phyloP scores from a whole-genome alignment of 176 grass and related monocot species.

The Guadua angustifolia region DNA sequence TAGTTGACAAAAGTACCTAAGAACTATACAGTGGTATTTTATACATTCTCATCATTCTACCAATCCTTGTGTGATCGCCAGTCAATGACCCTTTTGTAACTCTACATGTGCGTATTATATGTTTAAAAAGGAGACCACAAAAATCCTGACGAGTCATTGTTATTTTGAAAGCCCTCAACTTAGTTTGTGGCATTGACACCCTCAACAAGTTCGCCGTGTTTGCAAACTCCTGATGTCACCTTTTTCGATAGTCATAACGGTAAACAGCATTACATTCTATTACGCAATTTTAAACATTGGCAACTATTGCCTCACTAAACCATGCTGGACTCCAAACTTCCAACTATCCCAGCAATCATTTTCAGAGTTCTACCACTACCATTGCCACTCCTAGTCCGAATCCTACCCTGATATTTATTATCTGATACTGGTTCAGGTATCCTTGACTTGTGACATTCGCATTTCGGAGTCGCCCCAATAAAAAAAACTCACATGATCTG shows the following conservation, averaged over 20 bases:
- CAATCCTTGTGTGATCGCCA: not conserved
- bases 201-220: not conserved
- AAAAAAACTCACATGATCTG: not conserved
- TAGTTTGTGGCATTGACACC: constrained; percentile 24
- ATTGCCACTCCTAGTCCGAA: not conserved
- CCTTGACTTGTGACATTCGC: constrained; percentile 28
- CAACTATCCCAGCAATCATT: constrained; percentile 6
- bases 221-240: not conserved
- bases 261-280: not conserved
- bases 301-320: constrained; percentile 1
- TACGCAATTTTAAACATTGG: constrained; percentile 16
- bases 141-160: not conserved
- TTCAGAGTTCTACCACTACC: not conserved
- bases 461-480: not conserved
- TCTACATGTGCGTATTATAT: not conserved
- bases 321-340: constrained; percentile 9
- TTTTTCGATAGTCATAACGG: not conserved
- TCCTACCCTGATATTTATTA: constrained; percentile 26
- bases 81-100: not conserved
- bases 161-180: not conserved
- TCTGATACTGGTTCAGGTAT: constrained; percentile 14
- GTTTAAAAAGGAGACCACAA: not conserved
- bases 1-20: not conserved
- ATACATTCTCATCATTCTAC: not conserved
- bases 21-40: not conserved